These are phyloP conservation scores for Nakazawaea ambrosiae DNA, from an alignment of 805 yeast species.

Conservation along the genomic window DNA sequence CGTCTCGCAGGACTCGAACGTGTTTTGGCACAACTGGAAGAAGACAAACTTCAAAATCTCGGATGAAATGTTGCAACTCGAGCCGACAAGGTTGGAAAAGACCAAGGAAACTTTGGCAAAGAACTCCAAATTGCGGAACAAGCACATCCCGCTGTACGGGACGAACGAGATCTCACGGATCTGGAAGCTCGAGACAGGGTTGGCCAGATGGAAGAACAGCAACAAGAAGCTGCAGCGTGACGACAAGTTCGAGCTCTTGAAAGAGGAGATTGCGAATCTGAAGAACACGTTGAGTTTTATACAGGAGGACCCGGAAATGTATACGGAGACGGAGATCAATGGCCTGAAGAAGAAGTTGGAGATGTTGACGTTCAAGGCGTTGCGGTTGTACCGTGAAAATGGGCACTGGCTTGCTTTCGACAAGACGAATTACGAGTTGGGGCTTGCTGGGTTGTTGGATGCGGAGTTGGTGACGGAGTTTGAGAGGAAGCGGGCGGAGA, in stretches of 20 bases:
- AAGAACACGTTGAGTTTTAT: not conserved
- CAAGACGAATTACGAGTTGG: conserved; percentile 7
- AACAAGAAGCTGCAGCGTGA: too few species aligned
- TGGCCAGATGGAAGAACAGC: not conserved
- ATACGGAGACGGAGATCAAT: conserved; percentile 4
- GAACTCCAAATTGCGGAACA: conserved; percentile 7
- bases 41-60: not conserved
- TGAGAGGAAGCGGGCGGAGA: conserved; percentile 1
- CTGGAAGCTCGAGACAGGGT: conserved; percentile 8
- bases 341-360: conserved; percentile 7
- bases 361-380: conserved; percentile 10
- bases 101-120: conserved; percentile 1
- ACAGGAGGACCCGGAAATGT: conserved; percentile 10
- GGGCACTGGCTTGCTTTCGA: conserved; percentile 9
- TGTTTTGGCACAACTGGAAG: conserved; percentile 8
- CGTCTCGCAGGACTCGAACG: conserved; percentile 4
- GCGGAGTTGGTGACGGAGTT: conserved; percentile 2
- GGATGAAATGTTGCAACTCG: not conserved
- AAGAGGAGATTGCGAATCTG: conserved; percentile 5
- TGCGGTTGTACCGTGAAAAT: conserved; percentile 13
- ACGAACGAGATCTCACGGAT: conserved; percentile 10
- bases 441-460: conserved; percentile 9
- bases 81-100: not conserved
- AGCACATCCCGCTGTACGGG: conserved; percentile 4
- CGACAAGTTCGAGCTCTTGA: conserved; percentile 4